Evolutionary conservation across 78 protist genomes (phyloP).

Genomic region (Dictyostelium brefeldianum): DNA sequence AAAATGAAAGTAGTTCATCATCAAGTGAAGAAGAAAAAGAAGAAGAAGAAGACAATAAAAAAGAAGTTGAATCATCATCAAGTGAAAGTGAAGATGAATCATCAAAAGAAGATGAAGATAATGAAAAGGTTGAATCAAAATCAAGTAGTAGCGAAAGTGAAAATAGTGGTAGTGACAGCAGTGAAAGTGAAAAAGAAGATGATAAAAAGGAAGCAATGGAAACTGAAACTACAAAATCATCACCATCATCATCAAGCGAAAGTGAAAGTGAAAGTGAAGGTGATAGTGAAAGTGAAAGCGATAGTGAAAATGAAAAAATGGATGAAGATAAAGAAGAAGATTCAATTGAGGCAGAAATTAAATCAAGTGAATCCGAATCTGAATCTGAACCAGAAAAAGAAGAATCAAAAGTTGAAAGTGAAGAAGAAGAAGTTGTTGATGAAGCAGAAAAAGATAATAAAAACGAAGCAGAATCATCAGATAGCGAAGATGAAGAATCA

Average conservation of each 20-base stretch:
- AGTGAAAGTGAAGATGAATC: background rate
- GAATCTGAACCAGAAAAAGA: background rate
- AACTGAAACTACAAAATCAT: background rate
- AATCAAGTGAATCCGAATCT: background rate
- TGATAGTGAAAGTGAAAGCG: background rate
- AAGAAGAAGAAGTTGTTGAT: background rate
- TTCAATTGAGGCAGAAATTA: too few relatives aligned
- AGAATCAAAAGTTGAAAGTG: background rate
- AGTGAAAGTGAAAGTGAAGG: slow-evolving; percentile 7
- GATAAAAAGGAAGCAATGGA: background rate
- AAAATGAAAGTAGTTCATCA: background rate
- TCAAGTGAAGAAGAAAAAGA: background rate
- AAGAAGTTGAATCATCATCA: background rate
- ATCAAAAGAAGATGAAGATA: background rate
- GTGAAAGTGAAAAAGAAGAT: background rate
- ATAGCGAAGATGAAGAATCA: background rate
- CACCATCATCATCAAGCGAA: background rate
- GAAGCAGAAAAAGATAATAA: background rate
- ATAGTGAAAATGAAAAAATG: background rate
- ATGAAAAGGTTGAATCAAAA: background rate
- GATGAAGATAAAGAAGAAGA: background rate
- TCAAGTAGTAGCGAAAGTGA: background rate
- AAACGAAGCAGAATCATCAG: background rate
- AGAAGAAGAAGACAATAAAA: background rate
- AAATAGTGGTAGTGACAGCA: background rate